Evolutionary conservation across 345 rosid species (phyloP).

Genomic region (Eucalyptus grandis): DNA sequence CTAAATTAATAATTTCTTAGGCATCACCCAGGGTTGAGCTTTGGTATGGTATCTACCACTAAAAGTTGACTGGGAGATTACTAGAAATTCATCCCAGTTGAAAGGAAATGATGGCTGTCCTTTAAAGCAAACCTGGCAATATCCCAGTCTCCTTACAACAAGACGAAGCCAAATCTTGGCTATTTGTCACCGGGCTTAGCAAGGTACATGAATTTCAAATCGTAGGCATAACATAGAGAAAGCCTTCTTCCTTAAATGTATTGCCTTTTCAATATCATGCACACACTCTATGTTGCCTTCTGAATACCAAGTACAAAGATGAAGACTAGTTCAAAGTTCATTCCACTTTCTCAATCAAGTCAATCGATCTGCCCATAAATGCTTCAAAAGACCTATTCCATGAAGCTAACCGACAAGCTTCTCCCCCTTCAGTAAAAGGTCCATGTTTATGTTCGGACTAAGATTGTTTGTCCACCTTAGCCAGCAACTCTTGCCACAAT

Average conservation of each 20-base stretch:
- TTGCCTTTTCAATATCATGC: neutral
- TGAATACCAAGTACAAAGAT: neutral
- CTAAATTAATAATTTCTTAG: neutral
- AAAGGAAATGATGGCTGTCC: neutral
- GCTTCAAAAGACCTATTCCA: neutral
- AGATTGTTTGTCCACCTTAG: too few relatives aligned
- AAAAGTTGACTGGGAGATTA: neutral
- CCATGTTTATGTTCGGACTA: too few relatives aligned
- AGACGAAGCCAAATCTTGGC: neutral
- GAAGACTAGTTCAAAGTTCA: neutral
- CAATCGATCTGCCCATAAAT: neutral
- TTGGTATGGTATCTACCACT: neutral
- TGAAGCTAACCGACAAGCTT: too few relatives aligned
- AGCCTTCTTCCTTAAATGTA: neutral
- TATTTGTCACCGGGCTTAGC: neutral
- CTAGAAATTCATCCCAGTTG: neutral
- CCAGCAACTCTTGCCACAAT: too few relatives aligned
- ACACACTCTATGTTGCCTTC: neutral
- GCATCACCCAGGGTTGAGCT: neutral
- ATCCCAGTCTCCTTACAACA: neutral
- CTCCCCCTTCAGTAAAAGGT: too few relatives aligned
- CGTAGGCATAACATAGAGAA: neutral
- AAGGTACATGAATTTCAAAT: neutral
- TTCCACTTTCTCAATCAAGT: neutral
- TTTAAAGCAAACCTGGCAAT: neutral